These are phyloP conservation scores for Angophora floribunda DNA, from an alignment of 345 rosid species.

Conservation along the genomic window DNA sequence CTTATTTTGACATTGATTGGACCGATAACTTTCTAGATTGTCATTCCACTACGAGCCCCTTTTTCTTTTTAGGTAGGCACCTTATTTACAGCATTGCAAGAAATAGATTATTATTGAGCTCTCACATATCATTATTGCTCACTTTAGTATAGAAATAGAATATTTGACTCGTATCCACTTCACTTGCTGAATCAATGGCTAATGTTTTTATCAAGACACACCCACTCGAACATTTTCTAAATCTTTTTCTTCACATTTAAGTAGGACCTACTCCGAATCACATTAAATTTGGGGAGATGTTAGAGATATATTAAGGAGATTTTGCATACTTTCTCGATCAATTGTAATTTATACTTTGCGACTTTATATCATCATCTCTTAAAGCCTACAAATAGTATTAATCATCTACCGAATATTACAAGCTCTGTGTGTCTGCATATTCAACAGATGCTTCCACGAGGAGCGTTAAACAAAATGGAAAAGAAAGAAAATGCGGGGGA, in stretches of 20 bases:
- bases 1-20: rapidly evolving
- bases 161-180: rapidly evolving
- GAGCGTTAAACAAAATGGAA: too few relatives aligned
- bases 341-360: not conserved
- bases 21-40: rapidly evolving
- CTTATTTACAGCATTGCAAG: rapidly evolving
- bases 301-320: not conserved
- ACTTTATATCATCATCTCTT: too few relatives aligned
- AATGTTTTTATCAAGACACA: not conserved
- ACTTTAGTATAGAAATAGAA: rapidly evolving
- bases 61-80: rapidly evolving
- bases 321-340: not conserved
- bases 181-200: rapidly evolving
- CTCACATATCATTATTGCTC: not conserved
- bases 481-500: too few relatives aligned
- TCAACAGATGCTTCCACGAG: too few relatives aligned
- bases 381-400: not conserved
- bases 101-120: too few relatives aligned
- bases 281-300: rapidly evolving
- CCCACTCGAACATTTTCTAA: not conserved
- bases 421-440: too few relatives aligned
- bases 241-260: not conserved
- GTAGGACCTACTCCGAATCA: not conserved
- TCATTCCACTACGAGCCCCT: rapidly evolving
- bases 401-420: not conserved